Evolutionary conservation across 2,329 filamentous ascomycete species (phyloP), one percentile per base, ranked within the genome.

Genomic region (Fusarium algeriense): DNA sequence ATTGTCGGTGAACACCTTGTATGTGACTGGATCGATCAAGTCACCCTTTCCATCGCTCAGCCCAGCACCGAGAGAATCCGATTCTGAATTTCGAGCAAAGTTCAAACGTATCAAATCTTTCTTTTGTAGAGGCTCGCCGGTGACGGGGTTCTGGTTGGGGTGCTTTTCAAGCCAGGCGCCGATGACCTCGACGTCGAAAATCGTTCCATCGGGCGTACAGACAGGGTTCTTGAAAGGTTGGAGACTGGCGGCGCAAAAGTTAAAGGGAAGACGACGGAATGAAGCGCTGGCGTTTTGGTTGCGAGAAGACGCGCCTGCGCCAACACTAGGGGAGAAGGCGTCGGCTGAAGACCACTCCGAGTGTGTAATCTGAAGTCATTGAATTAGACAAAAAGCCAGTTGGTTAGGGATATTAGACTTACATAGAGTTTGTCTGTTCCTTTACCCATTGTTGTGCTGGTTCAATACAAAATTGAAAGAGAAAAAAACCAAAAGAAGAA

Each of bases 1-100:
- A 81, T 98, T 98, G 80, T 99, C 94, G 49, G 96, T 99, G 77
- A 99, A 94, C 44, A 97, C 93, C 81, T 99, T 99, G 86, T 93
- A 98, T 1, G 95, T 98, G 49, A 99, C 95, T 0, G 96, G 97
- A 77, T 99, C 96, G 70, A 98, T 93, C 77, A 96, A 93, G 76
- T 98, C 96, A 57, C 90, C 92, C 66, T 87, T 85, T 19, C 85
- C 87, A 69, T 89, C 87, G 69, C 83, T 83, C 15, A 82, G 70
- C 5, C 83, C 84, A 12, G 83, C 83, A 44, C 85, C 83, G 43
- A 85, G 82, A 5, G 83, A 83, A 73, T 87, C 84, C 45, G 84
- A 82, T 67, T 95, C 92, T 57, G 95, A 93, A 80, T 98, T 99
- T 80, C 95, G 95, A 66, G 93, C 88, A 81, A 98, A 97, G 79